Evolutionary conservation across 345 rosid species (phyloP).

Genomic region (Brassica rapa): DNA sequence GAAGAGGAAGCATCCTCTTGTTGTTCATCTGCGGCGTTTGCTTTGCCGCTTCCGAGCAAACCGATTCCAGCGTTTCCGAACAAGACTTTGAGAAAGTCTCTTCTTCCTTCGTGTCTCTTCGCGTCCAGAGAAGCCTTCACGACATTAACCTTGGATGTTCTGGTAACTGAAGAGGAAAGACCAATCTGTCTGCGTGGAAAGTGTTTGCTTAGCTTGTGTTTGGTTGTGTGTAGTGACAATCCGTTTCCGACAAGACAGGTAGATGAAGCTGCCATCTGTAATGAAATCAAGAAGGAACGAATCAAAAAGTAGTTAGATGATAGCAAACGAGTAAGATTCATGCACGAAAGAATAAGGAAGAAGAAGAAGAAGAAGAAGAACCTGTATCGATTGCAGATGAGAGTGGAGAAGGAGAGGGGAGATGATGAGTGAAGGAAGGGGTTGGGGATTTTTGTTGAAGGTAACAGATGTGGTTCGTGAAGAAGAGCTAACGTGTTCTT

Average conservation of each 20-base stretch:
- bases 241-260: constrained; percentile 73
- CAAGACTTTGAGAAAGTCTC: constrained; percentile 69
- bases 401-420: background rate
- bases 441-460: constrained; percentile 17
- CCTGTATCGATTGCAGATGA: constrained; percentile 23
- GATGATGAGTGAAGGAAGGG: background rate
- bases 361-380: constrained; percentile 22
- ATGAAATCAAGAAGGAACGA: background rate
- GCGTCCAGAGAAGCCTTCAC: constrained; percentile 58
- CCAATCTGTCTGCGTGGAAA: constrained; percentile 46
- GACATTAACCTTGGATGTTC: constrained; percentile 43
- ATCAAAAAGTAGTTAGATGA: background rate
- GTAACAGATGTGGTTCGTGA: constrained; percentile 57
- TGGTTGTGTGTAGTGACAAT: constrained; percentile 45
- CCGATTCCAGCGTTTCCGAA: constrained; percentile 68
- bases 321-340: background rate
- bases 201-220: constrained; percentile 44
- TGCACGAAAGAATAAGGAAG: background rate
- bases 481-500: constrained; percentile 53
- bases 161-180: constrained; percentile 41
- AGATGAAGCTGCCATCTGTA: constrained; percentile 75
- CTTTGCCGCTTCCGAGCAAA: constrained; percentile 67
- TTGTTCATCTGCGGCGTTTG: constrained; percentile 90
- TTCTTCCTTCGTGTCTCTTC: constrained; percentile 61
- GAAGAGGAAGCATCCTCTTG: constrained; percentile 96